Base-by-base conservation (phyloP, 495 filamentous ascomycete genomes). In the Usnea hakonensis region DNA sequence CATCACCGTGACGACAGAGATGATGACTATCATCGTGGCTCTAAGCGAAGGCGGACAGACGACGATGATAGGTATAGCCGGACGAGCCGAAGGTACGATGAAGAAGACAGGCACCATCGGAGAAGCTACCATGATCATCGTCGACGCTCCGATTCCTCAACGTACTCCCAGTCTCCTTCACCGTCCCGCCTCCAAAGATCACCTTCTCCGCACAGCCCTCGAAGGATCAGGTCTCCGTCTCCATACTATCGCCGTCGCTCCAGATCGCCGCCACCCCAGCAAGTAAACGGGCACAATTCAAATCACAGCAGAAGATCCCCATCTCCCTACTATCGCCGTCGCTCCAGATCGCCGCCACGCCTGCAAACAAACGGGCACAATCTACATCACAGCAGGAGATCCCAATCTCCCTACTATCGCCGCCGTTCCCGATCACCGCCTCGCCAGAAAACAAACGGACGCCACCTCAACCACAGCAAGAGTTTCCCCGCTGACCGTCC, bases 1-100 rank as follows among this genome's bases (percentile, higher is more conserved):
- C 78, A 81, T 59, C 79, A 81, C 61, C 76, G 78, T 32, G 37
- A 64, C 40, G 21, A 50, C 14, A 41, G 60, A 44, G 50, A 64
- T 37, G 61, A 64, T 37, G 70, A 68, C 38, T 36, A 52, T 10
- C 50, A 38, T 37, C 48, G 35, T 13, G 62, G 66, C 37, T 21
- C 38, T 21, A 65, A 63, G 40, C 55, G 58, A 11, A 68, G 66
- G 23, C 33, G 58, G 13, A 62, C 41, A 19, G 69, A 72, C 53
- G 73, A 76, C 16, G 67, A 71, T 19, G 68, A 73, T 17, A 44
- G 57, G 41, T 9, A 28, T 32, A n/a, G 63, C 17, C 60, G 60
- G 28, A 46, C 41, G 44, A 63, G 55, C 48, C 40, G 61, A 56
- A 63, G n/a, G 14, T 30, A 60, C 19, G 65, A 71, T 28, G 69